Base-by-base conservation (phyloP, 306 rosid species). In the Cucurbita pepo region DNA sequence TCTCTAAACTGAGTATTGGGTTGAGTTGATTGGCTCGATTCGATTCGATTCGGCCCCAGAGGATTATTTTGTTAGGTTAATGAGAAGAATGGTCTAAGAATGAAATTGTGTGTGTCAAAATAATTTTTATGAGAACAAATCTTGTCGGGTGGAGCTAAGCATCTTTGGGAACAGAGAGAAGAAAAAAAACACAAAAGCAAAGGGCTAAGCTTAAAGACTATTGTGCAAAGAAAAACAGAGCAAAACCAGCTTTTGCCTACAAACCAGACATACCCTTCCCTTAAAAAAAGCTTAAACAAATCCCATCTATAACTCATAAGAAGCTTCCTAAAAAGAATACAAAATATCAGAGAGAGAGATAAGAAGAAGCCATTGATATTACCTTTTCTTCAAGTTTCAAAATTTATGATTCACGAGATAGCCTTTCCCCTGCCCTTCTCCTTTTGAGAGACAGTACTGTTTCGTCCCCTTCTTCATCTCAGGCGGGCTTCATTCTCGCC, bases 401-500 rank as follows among this genome's bases (percentile, higher is more conserved):
- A 63, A 10, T 38, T 38, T 63, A 63, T 16, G 2, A 65, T 43
- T 65, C 72, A 65, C 72, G 54, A 44, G 55, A 10, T 5, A 4
- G 4, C 36, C 13, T 38, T 22, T 0, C 43, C 47, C 72, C 78
- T 70, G 80, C 51, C 76, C n/a, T 78, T 77, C 81, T 75, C 72
- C 74, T 67, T 79, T 82, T 77, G 37, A 30, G 37, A 30, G 45
- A 73, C 54, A 73, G 84, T 73, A 79, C 83, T 54, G 25, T 77
- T 81, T 83, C 75, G 86, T 83, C 83, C 64, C 30, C 56, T 70
- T 69, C 38, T 69, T 22, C 59, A 15, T 74, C 74, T 75, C 44
- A 72, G 22, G 34, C 72, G 78, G 78, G 18, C 67, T 43, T 54
- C 34, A 10, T 72, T 41, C 40, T 21, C 30, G 7, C 8, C 47